Base-by-base conservation (phyloP, 495 filamentous ascomycete genomes). In the Bombardia bombarda region DNA sequence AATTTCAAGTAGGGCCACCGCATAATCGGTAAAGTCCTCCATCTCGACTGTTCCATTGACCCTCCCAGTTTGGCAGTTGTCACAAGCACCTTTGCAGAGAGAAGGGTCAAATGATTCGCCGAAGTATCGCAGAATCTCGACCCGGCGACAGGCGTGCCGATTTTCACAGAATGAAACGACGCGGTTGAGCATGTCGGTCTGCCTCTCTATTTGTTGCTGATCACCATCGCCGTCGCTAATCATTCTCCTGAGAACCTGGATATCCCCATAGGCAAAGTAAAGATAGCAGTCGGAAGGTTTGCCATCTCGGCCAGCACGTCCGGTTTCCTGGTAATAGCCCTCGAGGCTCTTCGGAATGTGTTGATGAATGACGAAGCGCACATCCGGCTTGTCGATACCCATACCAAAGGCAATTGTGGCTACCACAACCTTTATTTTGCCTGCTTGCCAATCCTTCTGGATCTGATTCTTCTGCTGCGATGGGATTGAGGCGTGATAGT, bases 361-460 rank as follows among this genome's bases (percentile, higher is more conserved):
- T 52, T 93, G 80, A 60, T 98, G 92, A 23, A 98, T 88, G 31
- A 98, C 89, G 51, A 90, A 96, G 10, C 92, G 84, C 28, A 98
- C 90, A 60, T 98, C 83, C 0, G 88, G 74, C 61, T 98, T 98
- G 65, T 98, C 92, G 42, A 98, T 97, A 13, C 92, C 92, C 92
- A 98, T 98, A 8, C 92, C 92, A 58, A 98, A 98, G 21, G 92
- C 92, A 60, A 97, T 96, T 0, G 92, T 99, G n/a, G 92, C 93
- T 21, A 99, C 92, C 19, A 99, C 90, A 25, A 99, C 87, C 46
- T 94, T 82, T 47, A 78, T 74, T 46, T 67, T 65, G 2, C 88
- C 86, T 18, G 61, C 57, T 57, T 97, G 93, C 92, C 92, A 99
- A 3, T 78, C 53, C 42, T 73, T 74, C 56, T 96, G 93, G 5